phyloP scores from a whole-genome alignment of 1,284 basidiomycete genomes.

The Malassezia globosa region DNA sequence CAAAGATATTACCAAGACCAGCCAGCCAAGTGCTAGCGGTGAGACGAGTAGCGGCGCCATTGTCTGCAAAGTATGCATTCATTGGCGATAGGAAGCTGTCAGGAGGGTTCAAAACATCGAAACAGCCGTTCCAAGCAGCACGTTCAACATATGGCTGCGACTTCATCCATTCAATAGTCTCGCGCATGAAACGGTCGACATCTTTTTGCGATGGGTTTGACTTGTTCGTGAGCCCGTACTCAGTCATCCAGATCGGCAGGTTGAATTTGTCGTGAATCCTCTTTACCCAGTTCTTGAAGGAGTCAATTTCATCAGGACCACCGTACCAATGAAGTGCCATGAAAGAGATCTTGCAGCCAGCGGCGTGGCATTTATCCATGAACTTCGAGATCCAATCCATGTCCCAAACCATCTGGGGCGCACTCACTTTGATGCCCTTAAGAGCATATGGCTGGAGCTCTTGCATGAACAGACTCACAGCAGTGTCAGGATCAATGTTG shows the following conservation, averaged over 20 bases:
- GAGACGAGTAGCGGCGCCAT: background rate
- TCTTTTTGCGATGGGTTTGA: slow-evolving; percentile 21
- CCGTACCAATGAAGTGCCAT: slow-evolving; percentile 46
- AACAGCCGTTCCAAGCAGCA: slow-evolving; percentile 38
- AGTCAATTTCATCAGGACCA: slow-evolving; percentile 26
- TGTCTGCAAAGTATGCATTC: slow-evolving; percentile 33
- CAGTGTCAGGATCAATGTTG: slow-evolving; percentile 25
- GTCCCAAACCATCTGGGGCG: slow-evolving; percentile 41
- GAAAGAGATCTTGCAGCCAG: slow-evolving; percentile 33
- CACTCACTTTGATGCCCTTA: slow-evolving; percentile 31
- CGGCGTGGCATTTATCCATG: slow-evolving; percentile 25
- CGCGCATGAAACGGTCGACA: slow-evolving; percentile 26
- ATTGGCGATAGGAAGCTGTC: slow-evolving; percentile 28
- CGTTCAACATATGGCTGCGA: slow-evolving; percentile 28
- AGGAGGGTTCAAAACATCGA: slow-evolving; percentile 28
- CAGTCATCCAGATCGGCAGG: slow-evolving; percentile 38
- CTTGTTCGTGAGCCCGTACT: slow-evolving; percentile 35
- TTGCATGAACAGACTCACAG: slow-evolving; percentile 31
- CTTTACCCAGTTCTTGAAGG: slow-evolving; percentile 29
- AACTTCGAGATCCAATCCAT: slow-evolving; percentile 37
- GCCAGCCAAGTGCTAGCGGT: slow-evolving; percentile 4
- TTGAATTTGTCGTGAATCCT: slow-evolving; percentile 23
- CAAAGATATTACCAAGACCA: background rate
- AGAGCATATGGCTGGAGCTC: slow-evolving; percentile 34
- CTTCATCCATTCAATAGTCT: slow-evolving; percentile 28